Conservation (phyloP, 768 basidiomycete genomes). For the Kwoniella heveanensis region DNA sequence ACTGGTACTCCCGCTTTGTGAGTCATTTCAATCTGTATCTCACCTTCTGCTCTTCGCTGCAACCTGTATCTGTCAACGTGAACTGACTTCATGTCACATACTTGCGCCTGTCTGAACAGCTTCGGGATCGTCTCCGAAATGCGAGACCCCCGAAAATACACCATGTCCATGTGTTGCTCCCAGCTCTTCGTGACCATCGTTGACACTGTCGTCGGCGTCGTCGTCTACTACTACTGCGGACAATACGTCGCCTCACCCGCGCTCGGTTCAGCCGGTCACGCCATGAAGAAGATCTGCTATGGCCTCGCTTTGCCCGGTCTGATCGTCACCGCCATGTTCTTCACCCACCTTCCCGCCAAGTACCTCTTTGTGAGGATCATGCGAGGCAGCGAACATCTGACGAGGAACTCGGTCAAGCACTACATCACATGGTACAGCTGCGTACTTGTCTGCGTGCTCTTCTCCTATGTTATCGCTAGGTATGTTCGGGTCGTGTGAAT, state of each 20-base stretch:
- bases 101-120: constrained; percentile 41
- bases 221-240: constrained; percentile 44
- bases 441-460: constrained; percentile 11
- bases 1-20: constrained; percentile 39
- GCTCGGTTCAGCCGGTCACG: constrained; percentile 46
- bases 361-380: constrained; percentile 44
- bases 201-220: constrained; percentile 34
- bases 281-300: constrained; percentile 49
- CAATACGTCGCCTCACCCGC: constrained; percentile 50
- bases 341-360: constrained; percentile 32
- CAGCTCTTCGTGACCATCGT: constrained; percentile 45
- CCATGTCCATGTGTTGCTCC: constrained; percentile 43
- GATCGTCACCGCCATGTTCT: constrained; percentile 34
- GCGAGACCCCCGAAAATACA: constrained; percentile 52
- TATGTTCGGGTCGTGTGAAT: too few relatives aligned
- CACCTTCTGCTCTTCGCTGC: too few relatives aligned
- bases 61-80: background rate
- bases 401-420: constrained; percentile 30
- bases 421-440: constrained; percentile 34
- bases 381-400: constrained; percentile 33
- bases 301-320: constrained; percentile 38
- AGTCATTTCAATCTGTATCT: background rate
- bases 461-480: constrained; percentile 19
- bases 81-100: constrained; percentile 26
- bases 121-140: constrained; percentile 54